A percentile compares a stretch with the other conserved stretches of the same genome.
Evolutionary conservation across 495 filamentous ascomycete species (phyloP).

Genomic region (Aspergillus sclerotiicarbonarius): DNA sequence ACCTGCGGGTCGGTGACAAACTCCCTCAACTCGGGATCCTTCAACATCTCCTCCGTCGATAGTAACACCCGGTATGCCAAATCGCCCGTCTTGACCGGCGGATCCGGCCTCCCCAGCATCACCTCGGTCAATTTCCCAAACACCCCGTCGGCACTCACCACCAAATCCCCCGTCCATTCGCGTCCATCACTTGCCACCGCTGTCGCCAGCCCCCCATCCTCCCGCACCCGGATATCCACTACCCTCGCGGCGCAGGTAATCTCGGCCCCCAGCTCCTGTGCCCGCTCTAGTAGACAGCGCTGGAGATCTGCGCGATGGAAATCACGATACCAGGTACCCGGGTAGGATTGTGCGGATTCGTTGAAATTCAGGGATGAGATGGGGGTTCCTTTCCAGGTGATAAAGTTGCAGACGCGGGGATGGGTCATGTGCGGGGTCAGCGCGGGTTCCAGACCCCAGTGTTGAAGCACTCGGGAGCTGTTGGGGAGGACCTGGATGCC

Average conservation of each 20-base stretch:
- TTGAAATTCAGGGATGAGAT: constrained; percentile 51
- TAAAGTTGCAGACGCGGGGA: constrained; percentile 56
- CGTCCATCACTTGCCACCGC: constrained; percentile 28
- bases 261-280: constrained; percentile 48
- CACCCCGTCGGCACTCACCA: constrained; percentile 59
- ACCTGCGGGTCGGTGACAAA: constrained; percentile 56
- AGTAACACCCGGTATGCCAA: constrained; percentile 65
- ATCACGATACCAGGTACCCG: constrained; percentile 56
- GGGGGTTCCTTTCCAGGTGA: constrained; percentile 49
- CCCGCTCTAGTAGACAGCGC: constrained; percentile 48
- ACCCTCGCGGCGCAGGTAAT: constrained; percentile 47
- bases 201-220: constrained; percentile 24
- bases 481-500: constrained; percentile 59
- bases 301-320: constrained; percentile 61
- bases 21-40: constrained; percentile 52
- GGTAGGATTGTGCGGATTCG: constrained; percentile 39
- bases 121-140: constrained; percentile 44
- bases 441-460: constrained; percentile 52
- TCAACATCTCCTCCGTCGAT: constrained; percentile 39
- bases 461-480: constrained; percentile 50
- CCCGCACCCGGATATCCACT: constrained; percentile 31
- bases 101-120: constrained; percentile 35
- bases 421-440: constrained; percentile 48
- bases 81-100: constrained; percentile 60
- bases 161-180: constrained; percentile 48